A percentile compares a stretch with the other conserved stretches of the same genome.
Evolutionary conservation across 202 grass and related monocot species (phyloP).

Genomic region (Brachypodium distachyon): DNA sequence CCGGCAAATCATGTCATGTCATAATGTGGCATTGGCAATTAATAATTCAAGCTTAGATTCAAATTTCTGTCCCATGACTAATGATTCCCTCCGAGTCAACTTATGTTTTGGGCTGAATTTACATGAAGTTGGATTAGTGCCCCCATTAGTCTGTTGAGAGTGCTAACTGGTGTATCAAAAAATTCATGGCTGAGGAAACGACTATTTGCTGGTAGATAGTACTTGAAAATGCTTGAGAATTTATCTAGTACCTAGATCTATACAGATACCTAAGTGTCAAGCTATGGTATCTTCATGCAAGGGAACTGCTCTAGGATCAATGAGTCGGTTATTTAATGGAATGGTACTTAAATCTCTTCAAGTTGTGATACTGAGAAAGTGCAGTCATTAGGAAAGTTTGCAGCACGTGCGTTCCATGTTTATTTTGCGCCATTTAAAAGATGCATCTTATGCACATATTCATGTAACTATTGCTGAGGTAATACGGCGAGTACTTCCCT

Average conservation of each 20-base stretch:
- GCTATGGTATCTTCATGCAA: background rate
- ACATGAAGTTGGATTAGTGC: background rate
- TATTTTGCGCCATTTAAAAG: background rate
- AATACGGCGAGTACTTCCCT: background rate
- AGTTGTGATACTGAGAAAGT: background rate
- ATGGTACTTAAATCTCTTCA: background rate
- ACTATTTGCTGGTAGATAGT: background rate
- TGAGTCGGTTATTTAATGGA: background rate
- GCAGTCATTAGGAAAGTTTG: background rate
- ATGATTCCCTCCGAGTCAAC: background rate
- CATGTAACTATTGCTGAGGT: background rate
- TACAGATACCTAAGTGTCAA: background rate
- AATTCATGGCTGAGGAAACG: background rate
- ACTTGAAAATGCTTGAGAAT: background rate
- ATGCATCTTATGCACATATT: background rate
- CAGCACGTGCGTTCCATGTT: background rate
- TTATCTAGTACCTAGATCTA: background rate
- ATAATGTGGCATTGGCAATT: background rate
- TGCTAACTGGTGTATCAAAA: background rate
- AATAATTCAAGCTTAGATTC: background rate
- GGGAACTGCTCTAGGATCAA: background rate
- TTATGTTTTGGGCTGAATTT: background rate
- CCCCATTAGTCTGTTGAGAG: background rate
- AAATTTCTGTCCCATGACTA: background rate
- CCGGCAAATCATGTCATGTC: background rate